Base-by-base conservation (phyloP, 1,284 basidiomycete species). In the Limonomyces culmigenus region DNA sequence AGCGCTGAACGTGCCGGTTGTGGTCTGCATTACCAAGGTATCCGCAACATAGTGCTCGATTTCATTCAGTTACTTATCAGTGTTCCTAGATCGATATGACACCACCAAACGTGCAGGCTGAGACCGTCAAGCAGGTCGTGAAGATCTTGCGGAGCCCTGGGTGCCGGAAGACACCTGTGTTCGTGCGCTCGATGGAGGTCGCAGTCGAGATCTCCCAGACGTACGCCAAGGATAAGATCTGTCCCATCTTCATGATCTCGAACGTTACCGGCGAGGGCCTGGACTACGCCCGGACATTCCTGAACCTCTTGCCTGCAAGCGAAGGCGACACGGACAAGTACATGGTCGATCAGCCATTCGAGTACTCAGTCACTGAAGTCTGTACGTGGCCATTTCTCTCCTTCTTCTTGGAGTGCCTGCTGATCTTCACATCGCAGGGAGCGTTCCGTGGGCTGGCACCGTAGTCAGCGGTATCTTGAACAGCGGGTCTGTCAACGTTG, bases 31-130 rank as follows among this genome's bases (percentile, higher is more conserved):
- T 35, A 96, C 92, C 12, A 97, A 97, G 67, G 86, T 84, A 39
- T n/a, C 19, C n/a, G 40, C 18, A 38, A 16, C 30, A 34, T 36
- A 17, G 29, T 18, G 6, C 16, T 16, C 38, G 25, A 29, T 25
- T 1, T 35, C 15, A n/a, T 45, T 27, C 20, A 32, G 25, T 19
- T 8, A n/a, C 23, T 27, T 27, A 27, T 12, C 41, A 12, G 12
- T n/a, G n/a, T n/a, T n/a, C n/a, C n/a, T 34, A 85, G 85, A 86
- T 93, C 49, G 95, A 98, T 55, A 97, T 96, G 93, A 96, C 92
- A 0, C 93, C 93, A 1, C 68, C 79, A 13, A 87, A 95, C 44
- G 79, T 95, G 23, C 68, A 92, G 33, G 75, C 77, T 29, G 81
- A 93, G 51, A 97, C 93, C 0, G 65, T 89, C 39, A 87, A 85